A percentile compares a stretch with the other conserved stretches of the same genome.
Evolutionary conservation across 2,329 filamentous ascomycete species (phyloP).

Genomic region (Sporothrix brasiliensis): DNA sequence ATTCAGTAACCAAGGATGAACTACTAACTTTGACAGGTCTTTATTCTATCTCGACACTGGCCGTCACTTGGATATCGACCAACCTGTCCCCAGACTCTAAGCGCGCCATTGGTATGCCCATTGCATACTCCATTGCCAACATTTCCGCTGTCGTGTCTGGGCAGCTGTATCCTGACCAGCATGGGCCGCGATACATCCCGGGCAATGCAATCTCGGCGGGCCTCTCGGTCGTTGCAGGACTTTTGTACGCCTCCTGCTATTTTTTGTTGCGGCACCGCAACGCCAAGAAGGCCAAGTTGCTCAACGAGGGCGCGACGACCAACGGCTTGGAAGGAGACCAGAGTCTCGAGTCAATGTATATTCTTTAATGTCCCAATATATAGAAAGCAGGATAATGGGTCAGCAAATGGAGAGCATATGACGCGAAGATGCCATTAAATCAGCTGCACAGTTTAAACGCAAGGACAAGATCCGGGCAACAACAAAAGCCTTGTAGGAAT

Average conservation of each 20-base stretch:
- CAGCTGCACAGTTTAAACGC: not conserved
- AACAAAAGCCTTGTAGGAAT: no score
- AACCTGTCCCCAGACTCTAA: not conserved
- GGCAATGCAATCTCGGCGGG: not conserved
- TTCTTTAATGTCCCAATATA: not conserved
- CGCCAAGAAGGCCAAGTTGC: not conserved
- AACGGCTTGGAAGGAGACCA: not conserved
- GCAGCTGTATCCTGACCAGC: slow-evolving; percentile 3
- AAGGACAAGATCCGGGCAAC: no score
- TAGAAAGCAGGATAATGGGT: no score
- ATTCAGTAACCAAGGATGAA: no score
- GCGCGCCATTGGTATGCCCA: slow-evolving; percentile 6
- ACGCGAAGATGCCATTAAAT: no score
- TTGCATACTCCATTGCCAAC: not conserved
- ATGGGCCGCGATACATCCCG: not conserved
- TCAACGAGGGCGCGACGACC: not conserved
- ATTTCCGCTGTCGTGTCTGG: not conserved
- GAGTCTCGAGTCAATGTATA: not conserved
- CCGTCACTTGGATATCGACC: slow-evolving; percentile 5
- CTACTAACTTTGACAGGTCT: not conserved
- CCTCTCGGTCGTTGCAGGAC: not conserved
- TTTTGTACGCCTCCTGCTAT: not conserved
- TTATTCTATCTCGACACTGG: slow-evolving; percentile 9
- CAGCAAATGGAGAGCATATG: no score
- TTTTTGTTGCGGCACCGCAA: not conserved